Base-by-base conservation (phyloP, 345 rosid genomes). In the Anacardium occidentale region DNA sequence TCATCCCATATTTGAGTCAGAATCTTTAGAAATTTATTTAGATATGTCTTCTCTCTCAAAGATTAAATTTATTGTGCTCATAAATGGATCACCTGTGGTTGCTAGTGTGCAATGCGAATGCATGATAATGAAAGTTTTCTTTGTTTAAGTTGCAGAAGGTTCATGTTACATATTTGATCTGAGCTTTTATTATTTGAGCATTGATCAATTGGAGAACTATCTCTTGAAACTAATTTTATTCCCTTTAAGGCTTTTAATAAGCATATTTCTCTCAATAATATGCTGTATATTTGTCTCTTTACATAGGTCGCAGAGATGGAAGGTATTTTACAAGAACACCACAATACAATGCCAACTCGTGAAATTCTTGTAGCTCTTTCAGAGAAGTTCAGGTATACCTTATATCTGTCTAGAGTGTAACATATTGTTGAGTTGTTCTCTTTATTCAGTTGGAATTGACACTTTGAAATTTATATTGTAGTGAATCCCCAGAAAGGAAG, bases 241-340 rank as follows among this genome's bases (percentile, higher is more conserved):
- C 37, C 63, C 47, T 15, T 45, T 37, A 37, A 37, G 42, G 21
- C 24, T 42, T 68, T 15, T 10, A 18, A 42, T 44, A 22, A 14
- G 4, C 7, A 7, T 55, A 71, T 50, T 62, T 12, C 61, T 71
- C 48, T 14, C 50, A 45, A 37, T 40, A 15, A 61, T 62, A 34
- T 61, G 45, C 37, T 62, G 21, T 60, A 29, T 29, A 59, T 12
- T 55, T 48, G 24, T 63, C 14, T 64, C 26, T 76, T 58, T 48
- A 47, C 71, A 75, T 29, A 93, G 99, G 99, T 93, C 44, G 71
- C 75, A n/a, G 99, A 93, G 90, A 93, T 96, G 99, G 99, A 96
- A 73, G 78, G 83, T 71, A 84, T 96, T 74, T 75, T 96, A 86
- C 91, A 81, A 82, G 91, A 88, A 71, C 91, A 96, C 82, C 74